Evolutionary conservation across 2,329 filamentous ascomycete species (phyloP).

Genomic region (Diaporthe sp.): DNA sequence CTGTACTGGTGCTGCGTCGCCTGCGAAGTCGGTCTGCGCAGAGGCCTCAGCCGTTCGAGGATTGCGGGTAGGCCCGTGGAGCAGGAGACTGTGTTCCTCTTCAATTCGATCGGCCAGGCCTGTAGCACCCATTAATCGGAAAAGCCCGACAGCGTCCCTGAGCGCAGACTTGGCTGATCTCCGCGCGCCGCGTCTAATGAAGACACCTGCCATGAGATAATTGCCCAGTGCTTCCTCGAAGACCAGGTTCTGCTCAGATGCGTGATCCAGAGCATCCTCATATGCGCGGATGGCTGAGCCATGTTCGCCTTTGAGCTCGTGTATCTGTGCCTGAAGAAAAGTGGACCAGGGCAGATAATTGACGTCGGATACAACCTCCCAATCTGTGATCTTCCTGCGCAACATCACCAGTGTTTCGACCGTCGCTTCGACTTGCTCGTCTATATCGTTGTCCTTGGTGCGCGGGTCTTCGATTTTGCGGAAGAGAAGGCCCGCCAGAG

Average conservation of each 20-base stretch:
- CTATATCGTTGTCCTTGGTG: conserved; percentile 57
- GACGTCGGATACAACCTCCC: conserved; percentile 74
- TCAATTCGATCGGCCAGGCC: conserved; percentile 79
- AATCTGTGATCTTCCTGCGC: conserved; percentile 73
- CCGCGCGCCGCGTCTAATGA: conserved; percentile 74
- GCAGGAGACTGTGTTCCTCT: conserved; percentile 75
- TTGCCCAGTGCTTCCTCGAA: conserved; percentile 82
- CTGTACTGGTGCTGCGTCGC: conserved; percentile 66
- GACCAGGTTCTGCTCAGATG: conserved; percentile 74
- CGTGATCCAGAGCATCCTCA: conserved; percentile 80
- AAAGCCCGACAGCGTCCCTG: conserved; percentile 76
- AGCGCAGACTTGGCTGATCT: conserved; percentile 79
- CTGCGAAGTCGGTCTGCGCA: conserved; percentile 79
- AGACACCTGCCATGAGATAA: conserved; percentile 80
- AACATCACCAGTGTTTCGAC: conserved; percentile 68
- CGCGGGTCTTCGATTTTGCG: conserved; percentile 65
- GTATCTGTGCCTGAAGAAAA: conserved; percentile 77
- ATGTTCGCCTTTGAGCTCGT: conserved; percentile 72
- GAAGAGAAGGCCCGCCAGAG: conserved; percentile 67
- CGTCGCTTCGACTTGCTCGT: conserved; percentile 61
- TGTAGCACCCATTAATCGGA: conserved; percentile 76
- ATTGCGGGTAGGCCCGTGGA: conserved; percentile 73
- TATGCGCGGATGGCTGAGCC: conserved; percentile 74
- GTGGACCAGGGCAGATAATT: conserved; percentile 81
- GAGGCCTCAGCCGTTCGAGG: conserved; percentile 72